phyloP scores from a whole-genome alignment of 2,329 filamentous ascomycete species.

The Dissoconium aciculare region DNA sequence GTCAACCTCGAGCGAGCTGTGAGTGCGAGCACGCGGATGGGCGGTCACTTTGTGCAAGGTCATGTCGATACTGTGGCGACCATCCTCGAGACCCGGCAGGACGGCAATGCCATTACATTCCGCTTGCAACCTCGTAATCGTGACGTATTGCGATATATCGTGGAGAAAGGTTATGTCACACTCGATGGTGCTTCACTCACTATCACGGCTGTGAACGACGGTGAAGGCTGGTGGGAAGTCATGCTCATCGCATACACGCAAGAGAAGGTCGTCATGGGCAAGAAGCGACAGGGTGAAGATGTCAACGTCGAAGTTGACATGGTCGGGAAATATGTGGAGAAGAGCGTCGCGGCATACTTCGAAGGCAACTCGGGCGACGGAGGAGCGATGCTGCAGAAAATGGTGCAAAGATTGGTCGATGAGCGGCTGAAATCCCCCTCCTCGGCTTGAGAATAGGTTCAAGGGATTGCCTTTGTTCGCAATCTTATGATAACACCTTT shows the following conservation, averaged over 20 bases:
- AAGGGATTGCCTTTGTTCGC: too few species aligned
- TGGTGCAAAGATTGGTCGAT: slow-evolving; percentile 54
- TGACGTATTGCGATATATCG: slow-evolving; percentile 66
- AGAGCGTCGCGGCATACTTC: slow-evolving; percentile 74
- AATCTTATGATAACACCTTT: too few species aligned
- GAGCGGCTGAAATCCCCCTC: slow-evolving; percentile 43
- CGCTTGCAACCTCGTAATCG: slow-evolving; percentile 58
- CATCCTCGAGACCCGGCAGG: slow-evolving; percentile 56
- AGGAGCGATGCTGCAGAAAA: slow-evolving; percentile 36
- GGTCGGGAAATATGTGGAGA: slow-evolving; percentile 72
- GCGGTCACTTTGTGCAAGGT: slow-evolving; percentile 94
- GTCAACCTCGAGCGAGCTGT: slow-evolving; percentile 95
- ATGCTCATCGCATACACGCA: slow-evolving; percentile 98
- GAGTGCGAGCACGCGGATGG: slow-evolving; percentile 82
- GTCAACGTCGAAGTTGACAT: slow-evolving; percentile 93
- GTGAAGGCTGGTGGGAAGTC: slow-evolving; percentile 78
- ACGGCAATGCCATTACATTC: slow-evolving; percentile 84
- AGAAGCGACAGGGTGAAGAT: slow-evolving; percentile 62
- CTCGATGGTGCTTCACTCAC: slow-evolving; percentile 92
- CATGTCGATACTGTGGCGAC: slow-evolving; percentile 84
- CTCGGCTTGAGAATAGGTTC: too few species aligned
- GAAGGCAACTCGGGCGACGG: slow-evolving; percentile 38
- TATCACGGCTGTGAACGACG: slow-evolving; percentile 72
- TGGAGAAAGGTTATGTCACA: slow-evolving; percentile 92
- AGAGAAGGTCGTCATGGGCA: slow-evolving; percentile 70